phyloP scores from a whole-genome alignment of 2,329 filamentous ascomycete genomes.

The Fusarium anthophilum region DNA sequence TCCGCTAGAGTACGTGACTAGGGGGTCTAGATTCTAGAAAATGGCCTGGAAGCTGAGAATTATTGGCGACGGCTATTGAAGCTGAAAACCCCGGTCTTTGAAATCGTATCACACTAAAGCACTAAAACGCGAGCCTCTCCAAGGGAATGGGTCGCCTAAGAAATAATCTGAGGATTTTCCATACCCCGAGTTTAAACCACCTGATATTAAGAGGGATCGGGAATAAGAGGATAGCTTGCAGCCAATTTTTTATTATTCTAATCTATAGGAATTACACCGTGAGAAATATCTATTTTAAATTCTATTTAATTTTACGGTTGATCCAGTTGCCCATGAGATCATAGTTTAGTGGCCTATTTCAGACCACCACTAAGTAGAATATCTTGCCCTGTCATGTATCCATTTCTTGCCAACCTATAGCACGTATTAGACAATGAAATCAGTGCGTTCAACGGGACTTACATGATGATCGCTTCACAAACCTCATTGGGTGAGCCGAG shows the following conservation, averaged over 20 bases:
- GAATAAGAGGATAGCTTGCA: background rate
- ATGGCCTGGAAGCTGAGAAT: background rate
- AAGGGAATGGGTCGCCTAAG: background rate
- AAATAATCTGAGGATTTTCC: background rate
- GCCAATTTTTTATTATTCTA: background rate
- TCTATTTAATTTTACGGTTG: background rate
- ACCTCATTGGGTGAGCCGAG: slow-evolving; percentile 49
- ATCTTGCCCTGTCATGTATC: slow-evolving; percentile 23
- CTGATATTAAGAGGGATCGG: background rate
- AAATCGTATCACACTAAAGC: background rate
- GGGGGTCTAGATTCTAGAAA: background rate
- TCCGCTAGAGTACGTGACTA: background rate
- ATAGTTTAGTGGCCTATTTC: background rate
- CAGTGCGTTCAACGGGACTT: background rate
- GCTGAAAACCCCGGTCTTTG: background rate
- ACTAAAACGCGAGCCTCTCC: background rate
- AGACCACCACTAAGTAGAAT: slow-evolving; percentile 11
- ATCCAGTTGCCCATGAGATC: no score
- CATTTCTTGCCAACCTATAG: slow-evolving; percentile 10
- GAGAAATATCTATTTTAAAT: background rate
- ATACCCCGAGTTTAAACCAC: background rate
- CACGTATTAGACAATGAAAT: background rate
- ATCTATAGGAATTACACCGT: rapidly evolving
- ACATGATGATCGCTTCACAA: slow-evolving; percentile 48
- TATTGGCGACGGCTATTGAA: background rate